These are phyloP conservation scores for Lactarius psammicola DNA, from an alignment of 768 basidiomycete species.

Conservation along the genomic window DNA sequence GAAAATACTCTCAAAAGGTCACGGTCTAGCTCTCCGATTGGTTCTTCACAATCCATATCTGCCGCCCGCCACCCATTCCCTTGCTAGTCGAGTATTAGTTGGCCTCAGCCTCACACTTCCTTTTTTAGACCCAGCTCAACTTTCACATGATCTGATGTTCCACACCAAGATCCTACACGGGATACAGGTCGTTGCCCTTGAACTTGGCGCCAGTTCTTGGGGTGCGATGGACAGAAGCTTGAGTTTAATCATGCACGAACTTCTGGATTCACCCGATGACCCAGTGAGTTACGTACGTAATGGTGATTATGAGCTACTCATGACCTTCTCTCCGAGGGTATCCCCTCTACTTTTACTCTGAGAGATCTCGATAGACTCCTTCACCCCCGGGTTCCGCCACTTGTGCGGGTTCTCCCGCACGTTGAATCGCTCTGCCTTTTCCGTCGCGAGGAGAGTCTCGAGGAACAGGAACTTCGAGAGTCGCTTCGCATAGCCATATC, in stretches of 20 bases:
- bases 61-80: conserved; percentile 52
- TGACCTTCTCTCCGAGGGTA: neutral
- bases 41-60: conserved; percentile 53
- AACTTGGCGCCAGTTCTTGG: conserved; percentile 53
- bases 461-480: conserved; percentile 52
- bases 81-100: conserved; percentile 56
- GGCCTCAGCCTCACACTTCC: conserved; percentile 57
- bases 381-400: conserved; percentile 78
- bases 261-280: conserved; percentile 18
- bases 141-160: conserved; percentile 53
- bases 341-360: conserved; percentile 15
- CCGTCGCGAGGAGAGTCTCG: conserved; percentile 59
- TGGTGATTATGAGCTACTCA: conserved; percentile 34
- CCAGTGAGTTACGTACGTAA: conserved; percentile 35
- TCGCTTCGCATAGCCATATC: conserved; percentile 40
- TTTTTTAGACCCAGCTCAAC: conserved; percentile 50
- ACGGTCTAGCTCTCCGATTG: conserved; percentile 42
- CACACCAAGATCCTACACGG: conserved; percentile 45
- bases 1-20: neutral
- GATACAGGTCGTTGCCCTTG: conserved; percentile 48
- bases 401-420: conserved; percentile 64
- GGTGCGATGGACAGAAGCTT: conserved; percentile 61
- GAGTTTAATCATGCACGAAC: conserved; percentile 48
- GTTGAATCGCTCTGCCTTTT: conserved; percentile 62
- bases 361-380: conserved; percentile 55